Base-by-base conservation (phyloP, 23 red algal species). In the Gracilariopsis chorda region DNA sequence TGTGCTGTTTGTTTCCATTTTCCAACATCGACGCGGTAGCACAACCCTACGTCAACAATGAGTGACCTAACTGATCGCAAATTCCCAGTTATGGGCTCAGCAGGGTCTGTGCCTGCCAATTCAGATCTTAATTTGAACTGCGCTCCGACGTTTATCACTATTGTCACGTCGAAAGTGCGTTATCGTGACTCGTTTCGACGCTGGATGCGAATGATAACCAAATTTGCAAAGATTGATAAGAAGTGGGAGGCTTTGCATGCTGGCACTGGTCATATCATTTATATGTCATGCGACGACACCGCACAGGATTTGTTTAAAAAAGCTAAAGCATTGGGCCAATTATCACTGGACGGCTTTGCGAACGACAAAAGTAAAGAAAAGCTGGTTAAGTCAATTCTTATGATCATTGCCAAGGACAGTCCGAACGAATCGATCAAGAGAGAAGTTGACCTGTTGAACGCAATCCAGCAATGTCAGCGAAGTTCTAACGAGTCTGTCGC, bases 371-470 rank as follows among this genome's bases (percentile, higher is more conserved):
- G 44, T 1, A 49, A 48, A 2, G 57, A 67, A 2, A 33, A 51
- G 13, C 17, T 86, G 44, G 34, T 86, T 41, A 29, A 86, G 25
- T 24, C 1, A 33, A 68, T 86, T 32, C 23, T 86, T 21, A 13
- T 13, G 2, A 29, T 69, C 8, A 86, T 86, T 39, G 81, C 55
- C 3, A 86, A 86, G 32, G 55, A 86, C 9, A 86, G 19, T 21
- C 81, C 58, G 14, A 72, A 56, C 12, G 81, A 51, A 37, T 46
- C 2, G 12, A 47, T 68, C 24, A 65, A 59, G 9, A 2, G 42
- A 33, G 63, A 86, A 86, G 39, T 71, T 23, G 81, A 86, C 43
- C 55, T 86, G 28, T 43, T 69, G 9, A 86, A 56, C 10, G 63
- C 29, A 16, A 68, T 86, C 12, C 63, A 86, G 17, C 9, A 7